Evolutionary conservation across 2,329 filamentous ascomycete species (phyloP).

Genomic region (Colletotrichum musicola): DNA sequence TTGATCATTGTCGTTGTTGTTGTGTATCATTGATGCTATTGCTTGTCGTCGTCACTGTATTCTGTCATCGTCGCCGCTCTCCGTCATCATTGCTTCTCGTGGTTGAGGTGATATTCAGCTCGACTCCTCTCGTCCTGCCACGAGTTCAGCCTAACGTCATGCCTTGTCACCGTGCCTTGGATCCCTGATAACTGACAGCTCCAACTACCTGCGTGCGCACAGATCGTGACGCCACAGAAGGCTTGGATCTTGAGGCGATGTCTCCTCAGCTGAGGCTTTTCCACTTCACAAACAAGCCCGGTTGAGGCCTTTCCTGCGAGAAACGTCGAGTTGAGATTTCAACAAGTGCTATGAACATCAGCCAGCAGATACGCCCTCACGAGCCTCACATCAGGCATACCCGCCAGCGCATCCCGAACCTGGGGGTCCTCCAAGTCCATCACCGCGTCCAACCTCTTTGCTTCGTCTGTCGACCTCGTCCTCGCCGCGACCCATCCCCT

Average conservation of each 20-base stretch:
- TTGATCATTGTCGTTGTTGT: too few species aligned
- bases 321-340: not conserved
- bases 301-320: not conserved
- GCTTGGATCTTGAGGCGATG: not conserved
- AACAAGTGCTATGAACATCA: not conserved
- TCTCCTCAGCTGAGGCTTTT: not conserved
- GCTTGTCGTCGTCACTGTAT: too few species aligned
- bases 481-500: constrained; percentile 26
- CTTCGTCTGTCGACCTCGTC: not conserved
- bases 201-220: not conserved
- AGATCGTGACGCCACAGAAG: not conserved
- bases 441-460: not conserved
- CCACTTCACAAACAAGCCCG: not conserved
- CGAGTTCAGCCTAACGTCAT: not conserved
- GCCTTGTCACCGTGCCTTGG: not conserved
- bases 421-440: not conserved
- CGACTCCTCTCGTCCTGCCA: not conserved
- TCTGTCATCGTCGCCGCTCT: too few species aligned
- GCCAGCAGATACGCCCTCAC: constrained; percentile 25
- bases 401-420: not conserved
- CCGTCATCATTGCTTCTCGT: too few species aligned
- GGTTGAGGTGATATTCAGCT: too few species aligned
- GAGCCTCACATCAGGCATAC: constrained; percentile 28
- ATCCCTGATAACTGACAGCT: not conserved
- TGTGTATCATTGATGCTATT: too few species aligned